Conservation (phyloP, 73 alveolate species). For the Paramecium sexaurelia region DNA sequence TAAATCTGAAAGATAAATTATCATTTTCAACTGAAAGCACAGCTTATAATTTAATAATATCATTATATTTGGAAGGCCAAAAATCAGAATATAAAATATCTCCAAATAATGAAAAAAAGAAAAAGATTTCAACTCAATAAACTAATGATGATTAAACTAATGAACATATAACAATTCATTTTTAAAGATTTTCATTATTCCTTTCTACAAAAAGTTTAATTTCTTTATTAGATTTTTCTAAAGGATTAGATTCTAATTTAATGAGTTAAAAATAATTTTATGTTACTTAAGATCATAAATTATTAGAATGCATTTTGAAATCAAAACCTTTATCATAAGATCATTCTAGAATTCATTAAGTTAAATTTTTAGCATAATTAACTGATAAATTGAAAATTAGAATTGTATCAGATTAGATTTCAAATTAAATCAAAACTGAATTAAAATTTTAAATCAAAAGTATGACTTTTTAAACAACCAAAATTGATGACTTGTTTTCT, state of each 20-base stretch:
- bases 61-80: neutral
- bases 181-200: neutral
- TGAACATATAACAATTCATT: neutral
- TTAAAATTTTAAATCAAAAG: conserved; percentile 13
- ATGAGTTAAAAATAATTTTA: neutral
- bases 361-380: neutral
- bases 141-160: neutral
- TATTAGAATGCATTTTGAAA: conserved; percentile 50
- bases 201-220: conserved; percentile 5
- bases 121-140: neutral
- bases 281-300: conserved; percentile 11
- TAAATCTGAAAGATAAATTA: conserved; percentile 42
- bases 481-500: neutral
- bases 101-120: neutral
- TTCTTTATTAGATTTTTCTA: neutral
- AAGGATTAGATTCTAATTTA: neutral
- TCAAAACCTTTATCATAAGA: conserved; percentile 16
- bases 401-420: conserved; percentile 27
- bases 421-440: neutral
- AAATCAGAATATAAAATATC: conserved; percentile 26
- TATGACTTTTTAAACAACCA: neutral
- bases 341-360: neutral
- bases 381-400: neutral
- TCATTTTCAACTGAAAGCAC: neutral
- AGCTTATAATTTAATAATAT: neutral